Evolutionary conservation across 2,329 filamentous ascomycete species (phyloP).

Genomic region (Lasiodiplodia sp.): DNA sequence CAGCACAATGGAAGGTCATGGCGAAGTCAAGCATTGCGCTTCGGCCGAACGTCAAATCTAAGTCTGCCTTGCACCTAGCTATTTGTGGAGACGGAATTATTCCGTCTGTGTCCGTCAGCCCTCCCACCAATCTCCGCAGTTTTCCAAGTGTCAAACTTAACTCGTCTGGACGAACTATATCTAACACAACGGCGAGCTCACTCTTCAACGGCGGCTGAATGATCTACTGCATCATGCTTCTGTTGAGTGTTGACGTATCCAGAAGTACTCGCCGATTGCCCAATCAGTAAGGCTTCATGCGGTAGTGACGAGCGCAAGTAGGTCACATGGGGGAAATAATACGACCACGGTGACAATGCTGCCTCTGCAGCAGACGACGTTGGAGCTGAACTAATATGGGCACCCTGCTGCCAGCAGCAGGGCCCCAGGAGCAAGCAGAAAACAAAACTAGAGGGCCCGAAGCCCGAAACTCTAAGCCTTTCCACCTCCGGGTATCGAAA

Average conservation of each 20-base stretch:
- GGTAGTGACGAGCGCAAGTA: neutral
- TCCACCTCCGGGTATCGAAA: neutral
- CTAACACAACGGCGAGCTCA: conserved; percentile 2
- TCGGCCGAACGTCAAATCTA: conserved; percentile 8
- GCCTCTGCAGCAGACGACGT: conserved; percentile 2
- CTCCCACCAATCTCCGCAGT: conserved; percentile 13
- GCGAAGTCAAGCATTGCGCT: conserved; percentile 9
- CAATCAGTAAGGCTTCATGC: neutral
- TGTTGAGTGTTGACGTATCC: neutral
- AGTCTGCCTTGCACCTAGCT: conserved; percentile 2
- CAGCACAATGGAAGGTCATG: conserved; percentile 10
- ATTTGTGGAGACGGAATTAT: neutral
- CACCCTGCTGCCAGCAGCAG: neutral
- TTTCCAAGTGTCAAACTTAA: conserved; percentile 4
- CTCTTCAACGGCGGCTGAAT: conserved; percentile 1
- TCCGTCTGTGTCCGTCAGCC: neutral
- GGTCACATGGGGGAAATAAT: neutral
- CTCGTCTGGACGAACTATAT: conserved; percentile 6
- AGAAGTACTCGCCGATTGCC: neutral
- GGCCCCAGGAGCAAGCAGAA: neutral
- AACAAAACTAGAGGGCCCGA: neutral
- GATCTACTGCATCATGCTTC: neutral
- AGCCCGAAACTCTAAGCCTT: neutral
- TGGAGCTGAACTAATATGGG: neutral
- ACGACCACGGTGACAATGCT: neutral